Evolutionary conservation across 331 rosid species (phyloP).

Genomic region (Phaseolus coccineus): DNA sequence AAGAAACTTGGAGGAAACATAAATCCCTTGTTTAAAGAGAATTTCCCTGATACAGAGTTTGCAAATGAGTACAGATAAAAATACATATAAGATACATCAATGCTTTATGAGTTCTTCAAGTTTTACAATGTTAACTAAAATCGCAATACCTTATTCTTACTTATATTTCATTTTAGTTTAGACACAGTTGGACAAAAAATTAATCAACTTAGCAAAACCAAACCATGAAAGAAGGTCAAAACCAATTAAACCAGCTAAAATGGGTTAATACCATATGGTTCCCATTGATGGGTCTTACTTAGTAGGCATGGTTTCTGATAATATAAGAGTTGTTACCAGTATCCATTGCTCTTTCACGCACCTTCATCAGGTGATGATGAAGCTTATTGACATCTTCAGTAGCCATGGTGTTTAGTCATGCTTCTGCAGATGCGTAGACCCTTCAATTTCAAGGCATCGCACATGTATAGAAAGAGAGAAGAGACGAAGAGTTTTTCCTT

Average conservation of each 20-base stretch:
- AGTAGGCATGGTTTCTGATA: too few relatives aligned
- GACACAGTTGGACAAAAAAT: too few relatives aligned
- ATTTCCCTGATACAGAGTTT: not conserved
- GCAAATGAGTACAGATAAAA: not conserved
- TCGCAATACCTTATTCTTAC: not conserved
- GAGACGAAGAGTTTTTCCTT: not conserved
- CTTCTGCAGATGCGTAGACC: not conserved
- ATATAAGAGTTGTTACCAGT: not conserved
- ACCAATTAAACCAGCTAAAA: too few relatives aligned
- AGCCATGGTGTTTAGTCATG: not conserved
- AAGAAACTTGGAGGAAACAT: not conserved
- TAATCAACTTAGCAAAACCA: not conserved
- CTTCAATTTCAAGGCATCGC: not conserved
- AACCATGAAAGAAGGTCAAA: not conserved
- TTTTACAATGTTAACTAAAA: too few relatives aligned
- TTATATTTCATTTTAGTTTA: too few relatives aligned
- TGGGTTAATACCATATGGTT: not conserved
- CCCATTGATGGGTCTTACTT: too few relatives aligned
- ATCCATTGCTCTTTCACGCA: not conserved
- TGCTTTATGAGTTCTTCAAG: not conserved
- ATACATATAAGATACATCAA: too few relatives aligned
- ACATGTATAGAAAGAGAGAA: not conserved
- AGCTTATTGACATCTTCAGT: not conserved
- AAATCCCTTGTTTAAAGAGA: too few relatives aligned
- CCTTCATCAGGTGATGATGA: not conserved